A percentile compares a stretch with the other conserved stretches of the same genome.
Conservation (phyloP, 768 basidiomycete genomes). For the Candolleomyces aberdarensis region DNA sequence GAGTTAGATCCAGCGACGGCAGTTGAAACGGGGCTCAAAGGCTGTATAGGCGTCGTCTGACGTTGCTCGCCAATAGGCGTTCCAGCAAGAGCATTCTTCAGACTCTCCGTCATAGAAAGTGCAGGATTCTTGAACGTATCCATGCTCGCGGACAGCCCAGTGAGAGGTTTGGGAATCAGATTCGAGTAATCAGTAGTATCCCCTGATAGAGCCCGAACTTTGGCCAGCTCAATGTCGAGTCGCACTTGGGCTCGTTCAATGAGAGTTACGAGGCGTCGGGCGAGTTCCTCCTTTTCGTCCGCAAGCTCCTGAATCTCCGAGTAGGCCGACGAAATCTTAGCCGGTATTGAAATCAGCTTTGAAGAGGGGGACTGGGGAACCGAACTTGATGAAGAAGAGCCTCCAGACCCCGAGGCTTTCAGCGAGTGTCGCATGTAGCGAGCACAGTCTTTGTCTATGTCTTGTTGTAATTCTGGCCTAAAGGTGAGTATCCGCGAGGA, state of each 20-base stretch:
- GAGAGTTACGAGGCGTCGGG: conserved; percentile 47
- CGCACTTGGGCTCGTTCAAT: conserved; percentile 44
- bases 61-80: conserved; percentile 22
- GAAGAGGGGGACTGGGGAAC: conserved; percentile 35
- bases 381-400: conserved; percentile 16
- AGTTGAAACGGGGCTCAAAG: background rate
- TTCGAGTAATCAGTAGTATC: conserved; percentile 30
- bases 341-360: conserved; percentile 34
- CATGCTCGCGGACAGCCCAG: background rate
- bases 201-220: conserved; percentile 49
- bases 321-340: conserved; percentile 42
- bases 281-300: conserved; percentile 43
- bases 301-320: conserved; percentile 44
- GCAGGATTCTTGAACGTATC: conserved; percentile 28
- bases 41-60: background rate
- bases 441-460: conserved; percentile 48
- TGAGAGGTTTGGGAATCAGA: background rate
- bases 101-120: conserved; percentile 40
- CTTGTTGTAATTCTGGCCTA: conserved; percentile 43
- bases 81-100: conserved; percentile 38
- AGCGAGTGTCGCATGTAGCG: conserved; percentile 50
- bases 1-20: background rate
- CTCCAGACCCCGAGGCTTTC: conserved; percentile 22
- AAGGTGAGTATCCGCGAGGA: conserved; percentile 1
- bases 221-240: conserved; percentile 50